Evolutionary conservation across 148 eudicot species (phyloP), one percentile per base, ranked within the genome.

Genomic region (Fagopyrum tataricum): DNA sequence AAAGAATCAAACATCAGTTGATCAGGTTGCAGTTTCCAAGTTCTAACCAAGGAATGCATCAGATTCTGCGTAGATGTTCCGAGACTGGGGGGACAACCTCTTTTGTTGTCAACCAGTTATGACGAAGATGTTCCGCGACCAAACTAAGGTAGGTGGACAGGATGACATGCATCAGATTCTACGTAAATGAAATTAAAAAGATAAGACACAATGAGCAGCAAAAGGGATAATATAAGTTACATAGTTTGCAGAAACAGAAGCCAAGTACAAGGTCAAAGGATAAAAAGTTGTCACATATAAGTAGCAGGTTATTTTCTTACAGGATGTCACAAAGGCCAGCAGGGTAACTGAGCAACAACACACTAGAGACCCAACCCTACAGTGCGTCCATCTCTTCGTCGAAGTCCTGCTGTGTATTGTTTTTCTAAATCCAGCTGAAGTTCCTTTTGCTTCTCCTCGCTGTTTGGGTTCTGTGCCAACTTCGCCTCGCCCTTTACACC

Each of bases 311-410:
- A 64, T 64, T 64, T 64, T 14, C 44, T 64, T 37, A 64, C 69
- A 64, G 13, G 43, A 4, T 4, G 20, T 64, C 43, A 64, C 20
- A 64, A 64, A 37, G 0, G 69, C n/a, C 31, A 64, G n/a, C 44
- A 64, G 17, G n/a, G 31, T 1, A 39, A 64, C 69, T 64, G 20
- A 14, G 43, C 21, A 64, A 31, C 5, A 64, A 31, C 5, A 42
- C 3, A 8, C 72, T 81, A 90, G 44, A 93, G 92, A 74, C 98
- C 98, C 69, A 93, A 82, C 26, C 98, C 98, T 53, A 93, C 98
- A 58, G 98, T 93, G 31, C 98, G 95, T 44, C 97, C 98, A 81
- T 93, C 98, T 73, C 97, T 86, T 58, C 98, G 86, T 49, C 98
- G 89, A 31, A 93, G 90, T 42, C 97, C 98, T 44, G 98, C 98